phyloP scores from a whole-genome alignment of 495 filamentous ascomycete species.

The Daldinia childiae region DNA sequence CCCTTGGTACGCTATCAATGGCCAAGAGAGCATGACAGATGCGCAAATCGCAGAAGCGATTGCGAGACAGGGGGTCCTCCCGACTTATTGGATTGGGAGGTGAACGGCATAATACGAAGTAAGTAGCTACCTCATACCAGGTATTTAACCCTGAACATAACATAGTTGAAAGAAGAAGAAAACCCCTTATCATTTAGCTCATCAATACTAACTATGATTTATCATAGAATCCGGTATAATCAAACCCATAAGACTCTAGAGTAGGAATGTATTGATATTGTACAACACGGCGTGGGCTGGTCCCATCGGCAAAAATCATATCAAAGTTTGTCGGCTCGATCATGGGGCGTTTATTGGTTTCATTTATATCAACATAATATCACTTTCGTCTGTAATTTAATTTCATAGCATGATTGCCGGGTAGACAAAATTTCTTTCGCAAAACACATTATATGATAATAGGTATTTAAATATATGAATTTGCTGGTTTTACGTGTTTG shows the following conservation, averaged over 20 bases:
- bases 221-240: background rate
- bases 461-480: background rate
- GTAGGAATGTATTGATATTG: background rate
- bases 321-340: background rate
- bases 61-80: slow-evolving; percentile 35
- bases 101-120: slow-evolving; percentile 9
- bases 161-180: background rate
- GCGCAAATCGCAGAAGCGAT: slow-evolving; percentile 45
- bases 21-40: slow-evolving; percentile 45
- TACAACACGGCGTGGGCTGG: slow-evolving; percentile 20
- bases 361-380: slow-evolving; percentile 17
- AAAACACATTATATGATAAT: background rate
- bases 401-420: background rate
- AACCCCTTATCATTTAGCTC: background rate
- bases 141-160: background rate
- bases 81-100: slow-evolving; percentile 45
- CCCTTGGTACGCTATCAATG: slow-evolving; percentile 45
- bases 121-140: background rate
- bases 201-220: background rate
- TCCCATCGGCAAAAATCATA: slow-evolving; percentile 13
- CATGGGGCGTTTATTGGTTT: slow-evolving; percentile 1
- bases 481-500: background rate
- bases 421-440: background rate
- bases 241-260: background rate
- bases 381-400: background rate